phyloP scores from a whole-genome alignment of 2,329 filamentous ascomycete genomes.

The Trichoderma sp. region DNA sequence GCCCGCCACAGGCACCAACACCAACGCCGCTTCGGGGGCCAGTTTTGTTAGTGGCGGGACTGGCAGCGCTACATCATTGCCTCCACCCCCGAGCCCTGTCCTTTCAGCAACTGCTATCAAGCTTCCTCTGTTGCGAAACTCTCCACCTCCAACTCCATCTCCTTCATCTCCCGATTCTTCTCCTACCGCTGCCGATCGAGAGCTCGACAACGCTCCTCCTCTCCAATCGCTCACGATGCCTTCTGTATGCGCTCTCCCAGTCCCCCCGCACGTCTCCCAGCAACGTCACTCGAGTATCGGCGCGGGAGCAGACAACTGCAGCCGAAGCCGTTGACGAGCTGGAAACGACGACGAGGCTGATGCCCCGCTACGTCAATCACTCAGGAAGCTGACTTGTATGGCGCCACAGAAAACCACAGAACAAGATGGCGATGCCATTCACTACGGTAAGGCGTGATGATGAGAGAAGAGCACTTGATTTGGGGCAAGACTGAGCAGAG shows the following conservation, averaged over 20 bases:
- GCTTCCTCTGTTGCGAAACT: constrained; percentile 39
- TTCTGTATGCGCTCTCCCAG: constrained; percentile 47
- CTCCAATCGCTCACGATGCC: constrained; percentile 48
- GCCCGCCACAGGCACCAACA: background rate
- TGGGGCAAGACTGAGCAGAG: background rate
- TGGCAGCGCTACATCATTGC: constrained; percentile 34
- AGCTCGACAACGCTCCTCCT: constrained; percentile 28
- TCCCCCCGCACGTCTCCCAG: constrained; percentile 6
- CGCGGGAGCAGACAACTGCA: constrained; percentile 18
- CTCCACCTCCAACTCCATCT: constrained; percentile 39
- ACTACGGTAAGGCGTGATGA: constrained; percentile 38
- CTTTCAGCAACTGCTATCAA: constrained; percentile 30
- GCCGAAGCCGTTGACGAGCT: constrained; percentile 18
- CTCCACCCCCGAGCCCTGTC: constrained; percentile 27
- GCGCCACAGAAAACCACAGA: constrained; percentile 34
- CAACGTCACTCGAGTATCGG: background rate
- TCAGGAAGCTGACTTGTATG: constrained; percentile 25
- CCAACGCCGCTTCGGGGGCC: background rate
- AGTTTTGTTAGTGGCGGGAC: constrained; percentile 8
- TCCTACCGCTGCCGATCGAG: constrained; percentile 22
- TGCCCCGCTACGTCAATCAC: constrained; percentile 21
- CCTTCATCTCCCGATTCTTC: constrained; percentile 33
- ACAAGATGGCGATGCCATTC: constrained; percentile 37
- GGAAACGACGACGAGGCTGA: constrained; percentile 14
- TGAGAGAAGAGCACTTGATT: background rate